Conservation (phyloP, 768 basidiomycete genomes). For the Pleurotus sapidus region DNA sequence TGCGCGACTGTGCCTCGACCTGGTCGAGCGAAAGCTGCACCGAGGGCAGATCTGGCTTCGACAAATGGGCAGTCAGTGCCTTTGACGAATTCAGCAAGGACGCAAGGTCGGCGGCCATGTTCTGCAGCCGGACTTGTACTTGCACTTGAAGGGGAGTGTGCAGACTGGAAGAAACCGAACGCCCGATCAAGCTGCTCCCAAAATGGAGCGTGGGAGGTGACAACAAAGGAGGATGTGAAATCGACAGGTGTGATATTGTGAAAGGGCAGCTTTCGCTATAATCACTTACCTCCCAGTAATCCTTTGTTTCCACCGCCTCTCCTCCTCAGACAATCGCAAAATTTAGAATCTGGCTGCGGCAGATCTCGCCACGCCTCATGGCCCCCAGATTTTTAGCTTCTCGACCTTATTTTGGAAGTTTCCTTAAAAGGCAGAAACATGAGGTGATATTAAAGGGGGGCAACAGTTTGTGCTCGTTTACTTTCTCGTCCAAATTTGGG, state of each 20-base stretch:
- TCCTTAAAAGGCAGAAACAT: constrained; percentile 9
- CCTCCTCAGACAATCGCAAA: background rate
- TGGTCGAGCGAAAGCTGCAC: constrained; percentile 91
- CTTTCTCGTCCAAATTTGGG: background rate
- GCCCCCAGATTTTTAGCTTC: too few species aligned
- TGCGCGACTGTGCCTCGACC: constrained; percentile 89
- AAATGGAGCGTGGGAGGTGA: background rate
- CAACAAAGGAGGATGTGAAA: background rate
- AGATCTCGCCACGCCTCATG: too few species aligned
- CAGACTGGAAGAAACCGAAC: constrained; percentile 6
- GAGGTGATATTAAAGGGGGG: constrained; percentile 8
- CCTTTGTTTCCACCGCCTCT: background rate
- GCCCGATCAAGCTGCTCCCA: background rate
- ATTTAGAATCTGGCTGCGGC: too few species aligned
- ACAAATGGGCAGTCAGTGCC: constrained; percentile 73
- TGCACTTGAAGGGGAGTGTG: background rate
- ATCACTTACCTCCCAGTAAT: background rate
- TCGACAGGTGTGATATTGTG: background rate
- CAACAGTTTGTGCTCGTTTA: background rate
- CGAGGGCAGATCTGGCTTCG: constrained; percentile 79
- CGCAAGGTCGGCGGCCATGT: constrained; percentile 54
- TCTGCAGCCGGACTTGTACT: too few species aligned
- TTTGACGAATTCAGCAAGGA: constrained; percentile 70
- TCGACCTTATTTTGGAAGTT: background rate
- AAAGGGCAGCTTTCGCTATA: background rate